Evolutionary conservation across 176 grass and related monocot genomes (phyloP), one percentile per base, ranked within the genome.

Genomic region (Triticum dicoccoides): DNA sequence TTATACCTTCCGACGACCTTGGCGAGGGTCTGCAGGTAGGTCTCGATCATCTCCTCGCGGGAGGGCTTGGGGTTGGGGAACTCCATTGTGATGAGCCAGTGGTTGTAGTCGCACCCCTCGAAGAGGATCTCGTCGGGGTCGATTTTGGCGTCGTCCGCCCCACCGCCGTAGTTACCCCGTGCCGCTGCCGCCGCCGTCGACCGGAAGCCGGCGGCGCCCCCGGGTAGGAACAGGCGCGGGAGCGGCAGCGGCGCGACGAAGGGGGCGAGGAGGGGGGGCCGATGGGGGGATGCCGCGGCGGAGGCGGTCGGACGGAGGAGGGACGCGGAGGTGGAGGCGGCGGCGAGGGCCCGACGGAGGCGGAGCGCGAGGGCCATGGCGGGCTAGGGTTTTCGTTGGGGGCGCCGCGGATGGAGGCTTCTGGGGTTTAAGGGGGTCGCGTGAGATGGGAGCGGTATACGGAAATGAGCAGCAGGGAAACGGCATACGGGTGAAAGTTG

Each of bases 71-170:
- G 93, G n/a, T 96, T 93, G 5, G 93, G 90, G 87, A 98, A 98
- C 25, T 98, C 93, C 93, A 98, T 98, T 62, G 96, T 98, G 86
- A 98, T 96, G 84, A 98, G 89, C 96, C 93, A 98, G 90, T 98
- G 91, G 59, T 96, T 98, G 90, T 92, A 98, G 69, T 98, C 96
- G 84, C 96, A 98, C 5, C 96, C 96, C 84, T 98, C 93, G 56
- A 95, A 95, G 70, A 94, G 86, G 73, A 98, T 95, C 73, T 98
- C 96, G 3, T 95, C 93, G 70, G 93, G 91, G 44, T 77, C 73
- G 35, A 98, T 88, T 58, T 95, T 94, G 65, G 49, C 62, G 24
- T 90, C 84, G 0, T 89, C 88, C 10, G 54, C 81, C 12, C 62
- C 83, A 6, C 63, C 84, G 9, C 61, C 82, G 54, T 87, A 87